A percentile compares a stretch with the other conserved stretches of the same genome.
Evolutionary conservation across 2,329 filamentous ascomycete genomes (phyloP).

Genomic region (Aspergillus texensis): DNA sequence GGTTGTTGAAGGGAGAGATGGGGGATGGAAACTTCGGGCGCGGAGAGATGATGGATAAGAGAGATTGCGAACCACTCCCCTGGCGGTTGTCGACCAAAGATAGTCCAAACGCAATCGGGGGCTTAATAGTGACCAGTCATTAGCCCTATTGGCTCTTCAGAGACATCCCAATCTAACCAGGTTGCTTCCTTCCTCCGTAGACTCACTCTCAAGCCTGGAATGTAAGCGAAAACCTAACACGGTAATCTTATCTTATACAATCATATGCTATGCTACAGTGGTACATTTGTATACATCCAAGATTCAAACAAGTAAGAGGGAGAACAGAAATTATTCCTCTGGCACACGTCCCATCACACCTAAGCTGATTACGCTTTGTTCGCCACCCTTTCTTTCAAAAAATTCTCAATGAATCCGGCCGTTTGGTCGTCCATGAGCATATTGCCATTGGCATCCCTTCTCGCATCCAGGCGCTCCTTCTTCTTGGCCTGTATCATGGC

Average conservation of each 20-base stretch:
- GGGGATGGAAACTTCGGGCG: conserved; percentile 3
- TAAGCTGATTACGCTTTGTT: conserved; percentile 16
- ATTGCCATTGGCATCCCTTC: conserved; percentile 42
- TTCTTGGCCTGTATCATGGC: conserved; percentile 41
- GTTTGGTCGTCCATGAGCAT: conserved; percentile 37
- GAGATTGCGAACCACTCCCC: conserved; percentile 23
- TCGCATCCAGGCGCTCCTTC: conserved; percentile 36
- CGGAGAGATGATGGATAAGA: conserved; percentile 18
- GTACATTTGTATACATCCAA: conserved; percentile 27
- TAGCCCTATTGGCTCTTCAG: conserved; percentile 1
- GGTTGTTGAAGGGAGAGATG: not conserved
- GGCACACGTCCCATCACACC: not conserved
- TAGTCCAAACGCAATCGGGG: conserved; percentile 7
- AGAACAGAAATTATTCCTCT: conserved; percentile 1
- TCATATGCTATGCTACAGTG: conserved; percentile 30
- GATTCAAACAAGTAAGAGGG: conserved; percentile 11
- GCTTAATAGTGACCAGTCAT: not conserved
- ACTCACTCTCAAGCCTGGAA: not conserved
- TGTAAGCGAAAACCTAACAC: not conserved
- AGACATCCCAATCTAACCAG: not conserved
- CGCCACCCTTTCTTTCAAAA: conserved; percentile 31
- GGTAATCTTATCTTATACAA: conserved; percentile 25
- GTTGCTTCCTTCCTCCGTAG: not conserved
- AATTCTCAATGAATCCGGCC: conserved; percentile 39
- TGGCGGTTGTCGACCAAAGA: conserved; percentile 17